Base-by-base conservation (phyloP, 495 filamentous ascomycete genomes). In the Chaetomium cochliodes region DNA sequence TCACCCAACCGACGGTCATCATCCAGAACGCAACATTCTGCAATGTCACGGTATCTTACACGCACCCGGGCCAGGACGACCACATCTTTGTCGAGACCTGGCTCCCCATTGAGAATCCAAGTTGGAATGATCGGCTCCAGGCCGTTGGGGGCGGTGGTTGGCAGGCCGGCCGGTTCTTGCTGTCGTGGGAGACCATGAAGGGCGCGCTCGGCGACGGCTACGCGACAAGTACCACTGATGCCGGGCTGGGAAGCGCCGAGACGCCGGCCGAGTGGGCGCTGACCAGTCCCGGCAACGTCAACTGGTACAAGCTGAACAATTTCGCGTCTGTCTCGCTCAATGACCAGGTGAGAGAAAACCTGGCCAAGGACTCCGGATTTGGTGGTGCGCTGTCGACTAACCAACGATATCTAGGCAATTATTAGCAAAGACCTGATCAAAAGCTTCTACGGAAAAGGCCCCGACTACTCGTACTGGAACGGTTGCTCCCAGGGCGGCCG, bases 401-500 rank as follows among this genome's bases (percentile, higher is more conserved):
- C 33, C 9, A 1, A 37, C 3, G 33, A 37, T n/a, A n/a, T n/a
- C 5, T 8, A 68, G 69, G 64, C 73, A 68, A 22, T 75, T 33
- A 73, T 78, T 25, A 74, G 64, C 11, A 80, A 80, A 49, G 39
- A 58, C 11, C 39, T 78, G 37, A 67, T 73, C 20, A 57, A 60
- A 2, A 47, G 56, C 41, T 78, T 73, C 64, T 82, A 82, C 62
- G 74, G 78, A 2, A 53, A 61, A 23, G 42, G 51, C 0, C 74
- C 77, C 1, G 52, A 61, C 9, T 80, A 71, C 63, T 79, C 78
- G 18, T 82, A 81, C 66, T 82, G 69, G 65, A 80, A 68, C 63
- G 79, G 80, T 9, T 82, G 79, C 60, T 80, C 77, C 16, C 76
- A 74, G 63, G 79, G 78, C 15, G 79, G 80, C 13, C 72, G 79